phyloP scores from a whole-genome alignment of 768 basidiomycete genomes.

The Suillus fuscotomentosus region DNA sequence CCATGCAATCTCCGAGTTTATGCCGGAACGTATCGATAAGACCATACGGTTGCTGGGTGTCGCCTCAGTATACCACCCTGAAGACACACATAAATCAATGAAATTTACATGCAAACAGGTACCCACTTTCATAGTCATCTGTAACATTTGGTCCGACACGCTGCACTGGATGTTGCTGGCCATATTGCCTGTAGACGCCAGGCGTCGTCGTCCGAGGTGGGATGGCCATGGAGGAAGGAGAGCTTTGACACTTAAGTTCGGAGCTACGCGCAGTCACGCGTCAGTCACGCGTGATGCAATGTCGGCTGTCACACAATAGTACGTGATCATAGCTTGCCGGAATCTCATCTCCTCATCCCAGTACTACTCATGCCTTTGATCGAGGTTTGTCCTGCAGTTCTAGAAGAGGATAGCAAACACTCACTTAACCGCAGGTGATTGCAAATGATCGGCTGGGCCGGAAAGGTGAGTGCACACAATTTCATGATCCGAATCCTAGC shows the following conservation, averaged over 20 bases:
- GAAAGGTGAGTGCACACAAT: slow-evolving; percentile 61
- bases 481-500: slow-evolving; percentile 9
- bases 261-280: slow-evolving; percentile 21
- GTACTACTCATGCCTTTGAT: slow-evolving; percentile 47
- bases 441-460: slow-evolving; percentile 94
- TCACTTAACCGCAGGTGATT: slow-evolving; percentile 60
- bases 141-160: slow-evolving; percentile 44
- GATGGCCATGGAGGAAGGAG: slow-evolving; percentile 23
- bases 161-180: slow-evolving; percentile 18
- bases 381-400: slow-evolving; percentile 37
- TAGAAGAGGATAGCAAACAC: neutral
- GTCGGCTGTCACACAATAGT: neutral
- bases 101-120: slow-evolving; percentile 3
- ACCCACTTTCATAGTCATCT: slow-evolving; percentile 78
- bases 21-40: slow-evolving; percentile 83
- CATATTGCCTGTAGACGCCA: slow-evolving; percentile 25
- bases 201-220: slow-evolving; percentile 26
- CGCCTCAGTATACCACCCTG: slow-evolving; percentile 87
- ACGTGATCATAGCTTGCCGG: neutral
- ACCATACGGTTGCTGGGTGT: slow-evolving; percentile 83
- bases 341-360: neutral
- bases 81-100: slow-evolving; percentile 10
- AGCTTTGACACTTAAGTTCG: slow-evolving; percentile 7
- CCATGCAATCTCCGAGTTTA: slow-evolving; percentile 83
- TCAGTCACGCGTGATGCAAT: slow-evolving; percentile 17